Evolutionary conservation across 257 asterid species (phyloP).

Genomic region (Solanum rostratum): DNA sequence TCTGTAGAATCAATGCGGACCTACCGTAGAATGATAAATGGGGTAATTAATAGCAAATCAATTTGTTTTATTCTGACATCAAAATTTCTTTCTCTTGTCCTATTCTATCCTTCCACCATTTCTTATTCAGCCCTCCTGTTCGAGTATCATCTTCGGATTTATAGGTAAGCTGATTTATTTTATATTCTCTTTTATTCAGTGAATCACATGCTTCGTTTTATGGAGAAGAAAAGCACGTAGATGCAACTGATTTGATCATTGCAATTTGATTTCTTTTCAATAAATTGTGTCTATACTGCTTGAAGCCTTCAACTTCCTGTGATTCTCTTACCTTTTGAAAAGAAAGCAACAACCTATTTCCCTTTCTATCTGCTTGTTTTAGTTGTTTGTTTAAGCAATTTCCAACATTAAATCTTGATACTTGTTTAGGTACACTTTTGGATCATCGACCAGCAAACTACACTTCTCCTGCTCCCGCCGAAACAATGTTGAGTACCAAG

Average conservation of each 20-base stretch:
- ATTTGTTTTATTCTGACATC: not conserved
- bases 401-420: not conserved
- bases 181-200: constrained; percentile 39
- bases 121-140: not conserved
- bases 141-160: not conserved
- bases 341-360: not conserved
- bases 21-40: not conserved
- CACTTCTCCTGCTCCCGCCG: not conserved
- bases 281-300: not conserved
- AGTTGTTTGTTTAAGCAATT: not conserved
- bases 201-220: constrained; percentile 52
- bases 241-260: constrained; percentile 57
- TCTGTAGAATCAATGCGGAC: not conserved
- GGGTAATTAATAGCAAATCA: not conserved
- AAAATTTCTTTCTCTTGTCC: not conserved
- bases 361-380: not conserved
- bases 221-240: constrained; percentile 71
- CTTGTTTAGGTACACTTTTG: constrained; percentile 15
- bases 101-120: not conserved
- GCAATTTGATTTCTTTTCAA: not conserved
- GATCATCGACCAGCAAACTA: not conserved
- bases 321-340: not conserved
- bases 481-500: constrained; percentile 39
- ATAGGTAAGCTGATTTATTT: constrained; percentile 13
- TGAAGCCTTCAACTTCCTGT: not conserved